Base-by-base conservation (phyloP, 768 basidiomycete species). In the Suillus subaureus region DNA sequence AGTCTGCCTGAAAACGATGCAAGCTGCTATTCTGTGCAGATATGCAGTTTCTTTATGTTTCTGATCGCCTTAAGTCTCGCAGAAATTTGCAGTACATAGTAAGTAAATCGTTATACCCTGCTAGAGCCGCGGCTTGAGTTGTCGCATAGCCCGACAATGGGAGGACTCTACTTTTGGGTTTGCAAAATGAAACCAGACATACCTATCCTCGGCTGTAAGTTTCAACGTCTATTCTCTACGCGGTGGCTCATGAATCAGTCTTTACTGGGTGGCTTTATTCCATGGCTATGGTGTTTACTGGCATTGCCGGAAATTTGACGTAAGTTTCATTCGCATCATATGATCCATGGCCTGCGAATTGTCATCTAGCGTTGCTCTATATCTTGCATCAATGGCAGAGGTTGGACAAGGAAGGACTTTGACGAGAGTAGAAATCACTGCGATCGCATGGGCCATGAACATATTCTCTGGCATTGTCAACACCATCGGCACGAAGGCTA, bases 81-180 rank as follows among this genome's bases (percentile, higher is more conserved):
- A 18, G 86, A 87, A 68, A 85, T 87, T 33, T 86, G 86, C 66
- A 86, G 85, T 61, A 81, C 85, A 52, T 87, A 85, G 84, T 85
- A 67, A 74, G 84, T 6, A 42, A 7, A 35, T 63, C 52, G 31
- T 8, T 23, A 28, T 58, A 42, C 4, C 7, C 2, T 28, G 21
- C 45, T 15, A 33, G 33, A 33, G 12, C 33, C 18, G 8, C 18
- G 31, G 9, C 57, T 67, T 67, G 47, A 23, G n/a, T 58, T 31
- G 18, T 66, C 63, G 13, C 1, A 28, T 60, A 84, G 83, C 63
- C 85, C 85, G 0, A 84, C 85, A 3, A 82, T 87, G 79, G 86
- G 85, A 28, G 86, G 85, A 6, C 74, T 87, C 51, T 88, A 87
- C 72, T 88, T 87, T 70, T 87, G 86, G 86, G 85, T 86, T 12